Percentiles rank a stretch among this genome's conserved stretches.
These are phyloP conservation scores for Xylaria sp. DNA, from an alignment of 2,329 filamentous ascomycete genomes.

Conservation along the genomic window DNA sequence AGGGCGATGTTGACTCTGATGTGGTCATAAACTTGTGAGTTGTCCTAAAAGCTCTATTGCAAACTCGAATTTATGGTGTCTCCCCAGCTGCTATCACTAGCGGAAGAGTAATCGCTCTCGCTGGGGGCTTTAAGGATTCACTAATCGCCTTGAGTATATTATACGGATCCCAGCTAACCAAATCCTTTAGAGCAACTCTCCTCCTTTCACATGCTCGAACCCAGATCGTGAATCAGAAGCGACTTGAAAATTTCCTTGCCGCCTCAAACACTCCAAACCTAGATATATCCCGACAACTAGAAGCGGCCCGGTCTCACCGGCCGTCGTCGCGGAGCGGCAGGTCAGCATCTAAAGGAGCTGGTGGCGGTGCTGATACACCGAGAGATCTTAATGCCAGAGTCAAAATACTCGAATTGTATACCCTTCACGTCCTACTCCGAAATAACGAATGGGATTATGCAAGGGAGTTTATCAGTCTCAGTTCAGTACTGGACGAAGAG, in stretches of 20 bases:
- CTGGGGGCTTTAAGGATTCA: not conserved
- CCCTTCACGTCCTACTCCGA: constrained; percentile 89
- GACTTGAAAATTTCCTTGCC: constrained; percentile 89
- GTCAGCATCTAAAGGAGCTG: constrained; percentile 59
- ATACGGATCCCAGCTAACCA: constrained; percentile 17
- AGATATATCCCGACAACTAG: constrained; percentile 74
- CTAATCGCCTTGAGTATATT: not conserved
- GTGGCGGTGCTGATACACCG: constrained; percentile 80
- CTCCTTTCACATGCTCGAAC: constrained; percentile 89
- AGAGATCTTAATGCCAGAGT: constrained; percentile 85
- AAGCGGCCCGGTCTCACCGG: constrained; percentile 55
- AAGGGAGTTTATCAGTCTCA: constrained; percentile 87
- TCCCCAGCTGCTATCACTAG: not conserved
- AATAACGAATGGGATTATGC: constrained; percentile 98
- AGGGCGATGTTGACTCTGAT: constrained; percentile 92
- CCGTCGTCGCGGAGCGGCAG: constrained; percentile 44
- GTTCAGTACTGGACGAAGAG: constrained; percentile 90
- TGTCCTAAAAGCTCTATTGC: not conserved
- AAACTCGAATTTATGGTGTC: not conserved
- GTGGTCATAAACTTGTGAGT: constrained; percentile 88
- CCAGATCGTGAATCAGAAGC: constrained; percentile 85
- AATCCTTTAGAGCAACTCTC: constrained; percentile 77
- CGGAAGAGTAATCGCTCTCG: not conserved
- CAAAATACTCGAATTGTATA: constrained; percentile 95
- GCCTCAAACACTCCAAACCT: constrained; percentile 78